A percentile compares a stretch with the other conserved stretches of the same genome.
These are phyloP conservation scores for Fusarium camptoceras DNA, from an alignment of 2,329 filamentous ascomycete species.

Conservation along the genomic window DNA sequence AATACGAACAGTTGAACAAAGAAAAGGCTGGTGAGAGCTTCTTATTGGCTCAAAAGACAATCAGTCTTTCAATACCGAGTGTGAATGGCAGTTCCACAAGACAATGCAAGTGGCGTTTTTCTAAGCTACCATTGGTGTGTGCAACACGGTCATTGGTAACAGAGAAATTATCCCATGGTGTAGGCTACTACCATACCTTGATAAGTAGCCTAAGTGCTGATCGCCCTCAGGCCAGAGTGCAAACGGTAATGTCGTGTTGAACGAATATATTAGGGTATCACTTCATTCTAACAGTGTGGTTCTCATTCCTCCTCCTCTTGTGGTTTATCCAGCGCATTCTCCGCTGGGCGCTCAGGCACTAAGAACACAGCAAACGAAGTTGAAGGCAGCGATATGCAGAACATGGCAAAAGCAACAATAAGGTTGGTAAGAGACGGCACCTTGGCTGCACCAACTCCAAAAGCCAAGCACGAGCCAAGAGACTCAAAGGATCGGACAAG, in stretches of 20 bases:
- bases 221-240: not conserved
- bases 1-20: not conserved
- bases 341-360: conserved; percentile 50
- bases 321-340: conserved; percentile 20
- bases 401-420: conserved; percentile 61
- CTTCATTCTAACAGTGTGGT: not conserved
- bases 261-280: not conserved
- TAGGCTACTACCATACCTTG: no score
- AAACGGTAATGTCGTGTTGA: not conserved
- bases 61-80: no score
- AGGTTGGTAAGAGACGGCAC: conserved; percentile 61
- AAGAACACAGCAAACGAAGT: conserved; percentile 53
- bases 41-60: not conserved
- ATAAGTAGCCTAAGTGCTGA: not conserved
- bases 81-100: not conserved
- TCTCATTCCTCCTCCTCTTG: not conserved
- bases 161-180: accelerated
- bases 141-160: not conserved
- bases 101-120: conserved; percentile 20
- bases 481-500: conserved; percentile 62
- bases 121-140: not conserved
- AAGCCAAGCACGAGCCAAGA: conserved; percentile 59
- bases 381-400: conserved; percentile 55
- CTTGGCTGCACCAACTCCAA: conserved; percentile 60
- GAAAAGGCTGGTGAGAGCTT: accelerated